phyloP scores from a whole-genome alignment of 805 yeast species.

The Saccharomyces cerevisiae region DNA sequence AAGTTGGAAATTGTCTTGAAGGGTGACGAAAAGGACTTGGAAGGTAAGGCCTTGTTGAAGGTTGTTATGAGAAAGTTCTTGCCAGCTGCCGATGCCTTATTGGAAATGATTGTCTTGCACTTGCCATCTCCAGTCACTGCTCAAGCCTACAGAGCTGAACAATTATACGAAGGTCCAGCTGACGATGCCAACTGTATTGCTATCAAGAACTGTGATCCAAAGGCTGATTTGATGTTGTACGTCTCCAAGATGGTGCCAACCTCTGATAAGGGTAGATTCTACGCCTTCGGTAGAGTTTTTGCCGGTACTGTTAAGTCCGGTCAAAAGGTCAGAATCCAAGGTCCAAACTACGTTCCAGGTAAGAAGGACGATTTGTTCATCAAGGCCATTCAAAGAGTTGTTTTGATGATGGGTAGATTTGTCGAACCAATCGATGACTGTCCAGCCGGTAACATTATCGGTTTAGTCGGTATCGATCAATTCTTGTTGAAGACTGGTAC shows the following conservation, averaged over 20 bases:
- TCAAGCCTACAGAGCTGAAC: conserved; percentile 96
- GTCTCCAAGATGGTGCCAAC: conserved; percentile 99
- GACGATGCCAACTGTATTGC: conserved; percentile 84
- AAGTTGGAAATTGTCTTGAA: conserved; percentile 89
- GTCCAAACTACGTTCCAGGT: conserved; percentile 98
- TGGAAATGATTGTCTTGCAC: conserved; percentile 96
- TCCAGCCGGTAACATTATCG: conserved; percentile 99
- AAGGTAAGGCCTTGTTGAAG: conserved; percentile 96
- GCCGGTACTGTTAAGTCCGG: conserved; percentile 98
- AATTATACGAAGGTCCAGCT: conserved; percentile 96
- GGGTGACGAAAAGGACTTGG: conserved; percentile 94
- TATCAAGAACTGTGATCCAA: conserved; percentile 96
- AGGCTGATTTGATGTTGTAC: conserved; percentile 94
- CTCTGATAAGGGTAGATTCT: conserved; percentile 99
- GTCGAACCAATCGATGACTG: conserved; percentile 97
- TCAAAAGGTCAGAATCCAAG: conserved; percentile 98
- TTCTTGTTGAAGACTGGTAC: conserved; percentile 98
- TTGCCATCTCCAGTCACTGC: conserved; percentile 99
- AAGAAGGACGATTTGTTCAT: conserved; percentile 93
- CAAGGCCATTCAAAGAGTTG: conserved; percentile 97
- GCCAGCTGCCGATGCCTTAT: conserved; percentile 98
- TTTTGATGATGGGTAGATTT: conserved; percentile 97
- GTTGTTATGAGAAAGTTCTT: conserved; percentile 98
- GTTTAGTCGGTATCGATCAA: conserved; percentile 99
- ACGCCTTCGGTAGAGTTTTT: conserved; percentile 99